phyloP scores from a whole-genome alignment of 164 flowering plant genomes.

The Kingdonia uniflora region DNA sequence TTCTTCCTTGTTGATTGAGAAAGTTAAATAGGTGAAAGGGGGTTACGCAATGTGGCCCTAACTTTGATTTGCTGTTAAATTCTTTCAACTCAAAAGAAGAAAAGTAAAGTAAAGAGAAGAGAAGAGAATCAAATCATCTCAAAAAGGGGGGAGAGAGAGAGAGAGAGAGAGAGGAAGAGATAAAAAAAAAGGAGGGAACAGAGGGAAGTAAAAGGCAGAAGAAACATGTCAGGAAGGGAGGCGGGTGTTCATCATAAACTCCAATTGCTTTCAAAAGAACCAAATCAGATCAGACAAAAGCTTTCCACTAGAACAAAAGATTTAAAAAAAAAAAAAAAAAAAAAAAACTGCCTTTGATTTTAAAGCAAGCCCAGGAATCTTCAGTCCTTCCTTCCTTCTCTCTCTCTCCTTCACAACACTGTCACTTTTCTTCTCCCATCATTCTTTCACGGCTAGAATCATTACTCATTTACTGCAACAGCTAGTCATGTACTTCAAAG shows the following conservation, averaged over 20 bases:
- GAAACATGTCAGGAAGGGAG: slow-evolving; percentile 1
- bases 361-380: slow-evolving; percentile 40
- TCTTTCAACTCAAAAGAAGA: neutral
- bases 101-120: too few species aligned
- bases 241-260: neutral
- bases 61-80: too few species aligned
- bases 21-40: too few species aligned
- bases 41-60: too few species aligned
- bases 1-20: too few species aligned
- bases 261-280: slow-evolving; percentile 2
- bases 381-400: slow-evolving; percentile 1
- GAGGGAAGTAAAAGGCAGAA: neutral
- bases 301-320: slow-evolving; percentile 14
- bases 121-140: too few species aligned
- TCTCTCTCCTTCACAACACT: neutral
- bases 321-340: slow-evolving; percentile 1
- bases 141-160: neutral
- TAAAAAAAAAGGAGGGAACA: neutral
- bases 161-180: neutral
- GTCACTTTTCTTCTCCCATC: slow-evolving; percentile 4
- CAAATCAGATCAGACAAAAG: slow-evolving; percentile 36
- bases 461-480: slow-evolving; percentile 35
- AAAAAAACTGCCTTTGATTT: slow-evolving; percentile 23
- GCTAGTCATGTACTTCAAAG: slow-evolving; percentile 10
- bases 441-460: slow-evolving; percentile 44